Evolutionary conservation across 1,284 basidiomycete species (phyloP), one percentile per base, ranked within the genome.

Genomic region (Porogramme epimiltina): DNA sequence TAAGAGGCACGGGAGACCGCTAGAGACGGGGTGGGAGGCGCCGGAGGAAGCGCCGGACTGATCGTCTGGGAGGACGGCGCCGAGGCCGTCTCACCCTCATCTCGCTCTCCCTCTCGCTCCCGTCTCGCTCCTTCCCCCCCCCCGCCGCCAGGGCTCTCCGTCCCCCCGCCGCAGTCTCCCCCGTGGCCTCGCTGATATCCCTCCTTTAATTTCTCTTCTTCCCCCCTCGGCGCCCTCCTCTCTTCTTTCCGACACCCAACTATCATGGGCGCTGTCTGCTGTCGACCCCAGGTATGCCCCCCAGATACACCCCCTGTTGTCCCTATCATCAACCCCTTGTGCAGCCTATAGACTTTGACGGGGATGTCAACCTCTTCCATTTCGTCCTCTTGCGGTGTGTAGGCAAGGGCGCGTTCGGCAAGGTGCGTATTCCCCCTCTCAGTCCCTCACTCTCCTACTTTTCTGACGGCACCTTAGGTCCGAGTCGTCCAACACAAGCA

Each of bases 401-500:
- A 18, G 96, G 96, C 42, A 98, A 98, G 71, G 96, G 96, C 48
- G 96, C 96, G 0, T 98, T 99, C 69, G 96, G 96, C 66, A 98
- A 99, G 85, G 95, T 93, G 42, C 47, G 72, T 68, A 41, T 26
- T 54, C 45, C 28, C 42, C 26, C 42, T 18, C 16, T 31, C 26
- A 16, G 13, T 42, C 19, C 10, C 11, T 41, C 42, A 15, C 15
- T 44, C 38, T 42, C 25, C 26, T 24, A 24, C 40, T 26, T 38
- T 46, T 26, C 49, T 22, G 4, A 22, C 36, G 15, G 24, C 45
- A 5, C 24, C 45, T 23, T 63, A 97, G 94, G 94, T 99, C 71
- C 89, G 95, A 45, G 95, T 99, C 46, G 95, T 99, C 6, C 95
- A 98, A 73, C 96, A 98, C 76, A 99, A 98, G 67, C 93, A 98